Conservation (phyloP, 768 basidiomycete genomes). For the Pholiota molesta region DNA sequence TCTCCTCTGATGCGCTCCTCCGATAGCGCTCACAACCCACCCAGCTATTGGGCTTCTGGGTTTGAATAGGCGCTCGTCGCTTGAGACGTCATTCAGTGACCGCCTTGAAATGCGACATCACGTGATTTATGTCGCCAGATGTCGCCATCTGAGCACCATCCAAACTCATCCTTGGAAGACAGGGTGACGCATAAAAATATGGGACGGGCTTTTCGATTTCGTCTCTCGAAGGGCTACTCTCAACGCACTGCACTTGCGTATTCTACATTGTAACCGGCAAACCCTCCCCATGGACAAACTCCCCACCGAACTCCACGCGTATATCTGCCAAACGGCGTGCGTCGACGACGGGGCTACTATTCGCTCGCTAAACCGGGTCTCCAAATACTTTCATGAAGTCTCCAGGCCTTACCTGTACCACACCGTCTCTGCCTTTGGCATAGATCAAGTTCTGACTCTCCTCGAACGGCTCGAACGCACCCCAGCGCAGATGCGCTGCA, state of each 20-base stretch:
- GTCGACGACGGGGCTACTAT: slow-evolving; percentile 40
- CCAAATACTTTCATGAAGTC: slow-evolving; percentile 41
- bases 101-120: not conserved
- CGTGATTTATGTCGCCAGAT: slow-evolving; percentile 25
- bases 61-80: no score
- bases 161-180: not conserved
- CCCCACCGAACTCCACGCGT: slow-evolving; percentile 48
- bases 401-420: slow-evolving; percentile 42
- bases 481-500: slow-evolving; percentile 39
- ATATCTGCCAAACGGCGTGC: slow-evolving; percentile 47
- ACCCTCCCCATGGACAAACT: slow-evolving; percentile 32
- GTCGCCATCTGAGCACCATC: slow-evolving; percentile 34
- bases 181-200: slow-evolving; percentile 1
- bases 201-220: not conserved
- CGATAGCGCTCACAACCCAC: no score
- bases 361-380: slow-evolving; percentile 40
- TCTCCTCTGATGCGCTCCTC: no score
- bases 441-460: slow-evolving; percentile 29
- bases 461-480: slow-evolving; percentile 31
- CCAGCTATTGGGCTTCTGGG: no score
- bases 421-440: slow-evolving; percentile 37
- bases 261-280: not conserved
- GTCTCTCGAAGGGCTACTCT: not conserved
- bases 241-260: not conserved
- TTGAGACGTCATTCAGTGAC: no score